Base-by-base conservation (phyloP, 352 stramenopile genomes). In the Phytophthora constricta region DNA sequence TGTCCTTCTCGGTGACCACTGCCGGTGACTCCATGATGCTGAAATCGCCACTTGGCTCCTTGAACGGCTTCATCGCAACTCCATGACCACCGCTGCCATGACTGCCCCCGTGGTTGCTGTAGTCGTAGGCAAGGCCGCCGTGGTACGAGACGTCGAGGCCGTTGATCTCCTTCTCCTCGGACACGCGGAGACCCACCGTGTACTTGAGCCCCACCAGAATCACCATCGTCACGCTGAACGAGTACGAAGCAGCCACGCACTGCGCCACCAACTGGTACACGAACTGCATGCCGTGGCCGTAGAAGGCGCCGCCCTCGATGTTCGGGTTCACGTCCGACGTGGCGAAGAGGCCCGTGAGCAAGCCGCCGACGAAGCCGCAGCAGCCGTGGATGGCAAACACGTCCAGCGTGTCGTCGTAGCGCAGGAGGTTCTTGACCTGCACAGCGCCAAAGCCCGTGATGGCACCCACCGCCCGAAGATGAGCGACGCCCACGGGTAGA, bases 351-450 rank as follows among this genome's bases (percentile, higher is more conserved):
- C 85, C 87, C 0, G 84, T 89, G 13, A 92, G 33, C 10, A 95
- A 55, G 9, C 79, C 81, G 16, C 87, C 87, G 13, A 77, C 73
- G 49, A 92, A 80, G 4, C 87, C 87, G 9, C 60, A 80, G 25
- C 80, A 79, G 51, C 83, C 84, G 68, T 95, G 85, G 62, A 95
- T 85, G 8, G 68, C 86, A 66, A 93, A 93, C 50, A 76, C 77
- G 68, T 95, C 87, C 19, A 95, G 68, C 19, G 82, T 92, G 56
- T 95, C 87, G 56, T 95, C 87, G 64, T 90, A 92, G 22, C 82
- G 80, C 33, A 90, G 53, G n/a, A 61, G 50, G 72, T 92, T 86
- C 70, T 93, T 92, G 31, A 92, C 49, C 50, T 74, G 69, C 8
- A 92, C 79, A 2, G 78, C 79, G 16, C 47, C 47, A 49, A 91